Evolutionary conservation across 2,329 filamentous ascomycete genomes (phyloP), one percentile per base, ranked within the genome.

Genomic region (Trichoderma aggressivum): DNA sequence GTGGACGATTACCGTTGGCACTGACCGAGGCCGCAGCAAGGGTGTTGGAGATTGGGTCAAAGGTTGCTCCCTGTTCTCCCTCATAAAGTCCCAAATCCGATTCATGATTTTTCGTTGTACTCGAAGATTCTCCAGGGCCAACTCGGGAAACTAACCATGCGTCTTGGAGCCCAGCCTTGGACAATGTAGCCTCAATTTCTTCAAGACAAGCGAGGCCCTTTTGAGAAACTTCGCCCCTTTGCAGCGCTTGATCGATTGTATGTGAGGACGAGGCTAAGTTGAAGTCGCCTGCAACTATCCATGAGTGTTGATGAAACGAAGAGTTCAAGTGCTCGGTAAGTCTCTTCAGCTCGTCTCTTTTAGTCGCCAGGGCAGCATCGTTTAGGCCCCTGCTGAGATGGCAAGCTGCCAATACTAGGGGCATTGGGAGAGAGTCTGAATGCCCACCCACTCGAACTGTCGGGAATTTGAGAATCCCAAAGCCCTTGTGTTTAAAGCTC

Each of bases 51-150:
- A 79, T 79, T 0, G 89, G 89, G 75, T 92, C 86, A 76, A 90
- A 92, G 0, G 90, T 92, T 4, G 89, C 88, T 1, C 89, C 90
- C 72, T 88, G 84, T 76, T 91, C 89, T 2, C 89, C 90, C 66
- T 88, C 85, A 34, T 84, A 85, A 0, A 83, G 72, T 18, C 84
- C 80, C 10, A 75, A 71, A 6, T 76, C 71, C 7, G 74, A 77
- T 18, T 82, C 78, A 50, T 74, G 75, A 6, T 72, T 71, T 21
- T 69, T 74, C 1, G 21, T 55, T 5, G 75, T 71, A 43, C 75
- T 75, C 5, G 80, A 81, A 39, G 80, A 81, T 47, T 85, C 84
- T 2, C 82, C 81, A 8, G 79, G 79, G 55, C 84, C 81, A 1
- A 85, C 76, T 21, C 83, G 81, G 16, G 85, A 81, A 32, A 82